Base-by-base conservation (phyloP, 345 rosid species). In the Populus alba region DNA sequence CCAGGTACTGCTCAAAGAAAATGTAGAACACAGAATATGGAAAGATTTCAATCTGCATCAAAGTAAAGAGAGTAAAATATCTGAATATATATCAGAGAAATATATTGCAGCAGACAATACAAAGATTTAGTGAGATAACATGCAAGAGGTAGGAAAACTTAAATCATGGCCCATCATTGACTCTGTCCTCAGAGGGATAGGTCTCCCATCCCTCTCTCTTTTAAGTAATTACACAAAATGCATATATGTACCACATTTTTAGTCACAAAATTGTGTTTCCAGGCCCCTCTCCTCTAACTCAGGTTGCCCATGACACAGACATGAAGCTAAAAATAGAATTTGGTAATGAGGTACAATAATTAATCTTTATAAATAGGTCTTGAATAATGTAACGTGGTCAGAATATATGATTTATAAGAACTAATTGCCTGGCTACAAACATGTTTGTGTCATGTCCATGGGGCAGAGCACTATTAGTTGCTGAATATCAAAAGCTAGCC, bases 1-100 rank as follows among this genome's bases (percentile, higher is more conserved):
- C 79, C 65, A 80, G 82, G 71, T 80, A 80, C 51, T 80, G 82
- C 78, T 80, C 82, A 62, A 80, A 80, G 78, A 80, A 80, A 70
- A 80, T 69, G 75, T 80, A 80, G 71, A 80, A 80, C 47, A 80
- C 82, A 0, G 82, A 80, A 75, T 80, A 80, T 10, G 82, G 82
- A 65, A 80, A 80, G 63, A 80, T 61, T 12, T 70, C 53, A 17
- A 80, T 80, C 82, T 80, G 78, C 82, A 75, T 47, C 63, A 33
- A 35, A 75, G 27, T 41, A 47, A 61, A 18, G 12, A 39, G 23
- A 70, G 9, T 12, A 13, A 72, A 67, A 29, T 25, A 66, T 8
- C 39, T 66, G 65, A 18, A 49, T 7, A 53, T 23, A 3, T 27
- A 41, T 17, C 13, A 63, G 29, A 45, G 8, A 75, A 27, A 33